Base-by-base conservation (phyloP, 768 basidiomycete species). In the Chlorophyllum brunneum region DNA sequence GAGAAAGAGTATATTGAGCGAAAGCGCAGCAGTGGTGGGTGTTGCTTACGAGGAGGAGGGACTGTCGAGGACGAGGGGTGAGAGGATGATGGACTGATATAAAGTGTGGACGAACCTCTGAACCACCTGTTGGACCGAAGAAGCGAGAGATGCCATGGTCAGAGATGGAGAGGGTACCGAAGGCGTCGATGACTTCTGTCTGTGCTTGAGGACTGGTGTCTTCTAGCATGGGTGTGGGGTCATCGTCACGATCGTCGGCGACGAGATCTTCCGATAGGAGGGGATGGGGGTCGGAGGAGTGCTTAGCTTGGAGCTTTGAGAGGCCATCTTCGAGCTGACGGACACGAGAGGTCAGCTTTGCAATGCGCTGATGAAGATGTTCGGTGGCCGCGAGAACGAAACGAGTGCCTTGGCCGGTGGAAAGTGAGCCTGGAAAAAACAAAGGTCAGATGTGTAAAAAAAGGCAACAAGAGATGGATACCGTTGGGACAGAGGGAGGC, bases 341-440 rank as follows among this genome's bases (percentile, higher is more conserved):
- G 41, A 86, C 77, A 27, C 84, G 75, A 6, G 71, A 68, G 55
- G 74, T 70, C 66, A 86, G 76, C 51, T 68, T 68, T 7, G 76
- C 59, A 47, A 84, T 80, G 44, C 75, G 76, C 37, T 72, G 73
- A 64, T 86, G 82, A 15, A 85, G 76, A 44, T 84, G 83, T 60
- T 82, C 83, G 5, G 83, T 85, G 8, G 80, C 82, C 3, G 83
- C 83, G 33, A 85, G 70, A 13, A 85, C 82, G 54, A 82, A 82
- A 1, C 88, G 77, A 49, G 85, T 86, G 54, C 85, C 85, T 66
- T 88, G 83, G 10, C 86, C 86, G n/a, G 86, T 88, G 0, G 86
- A 79, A n/a, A 88, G 70, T 59, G 83, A 86, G 20, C 85, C 84
- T 86, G 47, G 13, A 23, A 51, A 34, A 42, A 39, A 48, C 54